Conservation (phyloP, 805 yeast genomes). For the Candida manassasensis region DNA sequence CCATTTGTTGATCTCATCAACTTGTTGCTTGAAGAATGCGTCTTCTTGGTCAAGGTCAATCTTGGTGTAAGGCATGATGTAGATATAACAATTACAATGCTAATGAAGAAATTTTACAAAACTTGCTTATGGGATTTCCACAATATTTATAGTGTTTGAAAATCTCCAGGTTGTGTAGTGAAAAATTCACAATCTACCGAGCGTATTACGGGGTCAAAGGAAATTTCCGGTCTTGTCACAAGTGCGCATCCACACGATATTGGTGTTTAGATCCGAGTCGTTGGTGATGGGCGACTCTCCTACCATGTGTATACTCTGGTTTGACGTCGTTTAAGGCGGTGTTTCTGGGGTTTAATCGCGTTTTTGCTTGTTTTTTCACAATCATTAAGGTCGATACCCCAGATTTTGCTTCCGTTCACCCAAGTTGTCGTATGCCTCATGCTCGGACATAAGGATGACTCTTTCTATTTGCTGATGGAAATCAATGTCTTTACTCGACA, state of each 20-base stretch:
- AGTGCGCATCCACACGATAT: no score
- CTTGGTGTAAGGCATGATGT: constrained; percentile 47
- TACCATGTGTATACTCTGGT: no score
- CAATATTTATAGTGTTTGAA: neutral
- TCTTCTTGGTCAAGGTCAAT: constrained; percentile 63
- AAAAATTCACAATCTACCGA: neutral
- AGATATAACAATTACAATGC: neutral
- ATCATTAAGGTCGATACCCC: no score
- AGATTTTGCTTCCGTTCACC: constrained; percentile 1
- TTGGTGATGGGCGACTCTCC: no score
- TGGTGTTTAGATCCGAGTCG: no score
- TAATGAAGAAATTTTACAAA: neutral
- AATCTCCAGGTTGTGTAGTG: neutral
- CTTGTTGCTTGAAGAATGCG: constrained; percentile 58
- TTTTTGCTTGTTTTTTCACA: no score
- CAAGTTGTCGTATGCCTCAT: neutral
- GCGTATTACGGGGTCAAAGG: constrained; percentile 1
- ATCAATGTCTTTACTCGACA: no score
- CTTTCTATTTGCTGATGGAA: no score
- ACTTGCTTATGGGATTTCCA: neutral
- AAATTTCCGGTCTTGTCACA: no score
- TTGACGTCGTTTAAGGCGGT: no score
- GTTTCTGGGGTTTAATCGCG: no score
- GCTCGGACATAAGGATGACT: constrained; percentile 2
- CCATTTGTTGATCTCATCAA: constrained; percentile 76